Conservation (phyloP, 1,139 yeast genomes). For the Taphrina communis region DNA sequence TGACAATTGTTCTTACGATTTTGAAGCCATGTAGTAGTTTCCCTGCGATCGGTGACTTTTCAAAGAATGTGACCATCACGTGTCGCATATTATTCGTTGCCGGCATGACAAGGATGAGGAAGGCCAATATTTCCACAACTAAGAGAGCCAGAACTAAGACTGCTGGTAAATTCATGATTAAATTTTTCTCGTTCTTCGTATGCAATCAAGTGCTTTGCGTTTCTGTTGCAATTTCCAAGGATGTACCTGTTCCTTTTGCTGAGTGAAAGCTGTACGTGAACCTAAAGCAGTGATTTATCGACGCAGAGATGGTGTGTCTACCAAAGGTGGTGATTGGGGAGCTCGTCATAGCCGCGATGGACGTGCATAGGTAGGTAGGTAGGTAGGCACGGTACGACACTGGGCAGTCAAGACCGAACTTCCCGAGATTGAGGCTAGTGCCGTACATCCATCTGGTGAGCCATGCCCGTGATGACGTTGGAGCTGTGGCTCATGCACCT, state of each 20-base stretch:
- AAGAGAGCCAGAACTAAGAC: conserved; percentile 28
- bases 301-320: too few species aligned
- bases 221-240: neutral
- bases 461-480: too few species aligned
- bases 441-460: too few species aligned
- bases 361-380: too few species aligned
- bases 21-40: conserved; percentile 37
- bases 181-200: neutral
- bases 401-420: neutral
- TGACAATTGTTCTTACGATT: conserved; percentile 2
- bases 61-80: conserved; percentile 26
- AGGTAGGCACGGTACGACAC: too few species aligned
- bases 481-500: too few species aligned
- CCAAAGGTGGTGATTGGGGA: too few species aligned
- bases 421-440: neutral
- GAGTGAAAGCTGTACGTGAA: too few species aligned
- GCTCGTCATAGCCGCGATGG: too few species aligned
- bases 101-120: conserved; percentile 35
- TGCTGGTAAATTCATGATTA: conserved; percentile 30
- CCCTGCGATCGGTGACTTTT: conserved; percentile 36
- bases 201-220: neutral
- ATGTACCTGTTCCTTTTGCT: neutral
- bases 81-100: conserved; percentile 31
- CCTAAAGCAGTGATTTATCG: too few species aligned
- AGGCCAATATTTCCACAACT: conserved; percentile 22